A percentile compares a stretch with the other conserved stretches of the same genome.
Evolutionary conservation across 192 early-diverging fungal species (phyloP).

Genomic region (Lunasporangiospora selenospora): DNA sequence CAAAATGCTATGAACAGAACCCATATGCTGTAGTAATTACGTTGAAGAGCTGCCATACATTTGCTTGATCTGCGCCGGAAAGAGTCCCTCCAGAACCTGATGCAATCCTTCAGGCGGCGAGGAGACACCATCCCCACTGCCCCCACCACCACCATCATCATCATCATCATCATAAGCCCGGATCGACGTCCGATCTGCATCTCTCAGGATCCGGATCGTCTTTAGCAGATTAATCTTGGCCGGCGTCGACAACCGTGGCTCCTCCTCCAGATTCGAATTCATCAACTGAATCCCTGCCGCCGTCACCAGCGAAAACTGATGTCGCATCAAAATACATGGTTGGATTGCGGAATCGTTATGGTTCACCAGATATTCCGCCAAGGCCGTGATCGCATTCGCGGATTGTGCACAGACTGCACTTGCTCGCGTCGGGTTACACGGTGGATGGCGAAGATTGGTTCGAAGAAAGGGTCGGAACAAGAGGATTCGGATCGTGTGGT

Average conservation of each 20-base stretch:
- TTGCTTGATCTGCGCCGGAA: conserved; percentile 29
- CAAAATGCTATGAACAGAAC: neutral
- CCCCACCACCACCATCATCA: no score
- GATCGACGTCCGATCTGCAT: conserved; percentile 40
- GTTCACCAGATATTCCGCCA: conserved; percentile 43
- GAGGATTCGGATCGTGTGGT: conserved; percentile 37
- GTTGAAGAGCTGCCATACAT: conserved; percentile 18
- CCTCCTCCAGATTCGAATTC: conserved; percentile 44
- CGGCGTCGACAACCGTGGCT: conserved; percentile 40
- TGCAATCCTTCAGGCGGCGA: conserved; percentile 33
- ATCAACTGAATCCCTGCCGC: conserved; percentile 40
- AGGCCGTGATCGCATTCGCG: conserved; percentile 42
- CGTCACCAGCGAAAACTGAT: conserved; percentile 39
- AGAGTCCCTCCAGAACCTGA: conserved; percentile 32
- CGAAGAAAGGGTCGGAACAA: conserved; percentile 39
- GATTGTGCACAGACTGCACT: conserved; percentile 42
- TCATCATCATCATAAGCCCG: conserved; percentile 4
- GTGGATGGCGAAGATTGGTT: conserved; percentile 42
- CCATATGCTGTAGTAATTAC: neutral
- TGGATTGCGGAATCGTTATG: conserved; percentile 25
- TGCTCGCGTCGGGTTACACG: conserved; percentile 32
- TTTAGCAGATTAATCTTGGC: conserved; percentile 46
- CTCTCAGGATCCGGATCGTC: conserved; percentile 38
- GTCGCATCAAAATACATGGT: conserved; percentile 42
- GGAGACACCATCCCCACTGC: neutral